Conservation (phyloP, 495 filamentous ascomycete species). For the Aspergillus cristatus region DNA sequence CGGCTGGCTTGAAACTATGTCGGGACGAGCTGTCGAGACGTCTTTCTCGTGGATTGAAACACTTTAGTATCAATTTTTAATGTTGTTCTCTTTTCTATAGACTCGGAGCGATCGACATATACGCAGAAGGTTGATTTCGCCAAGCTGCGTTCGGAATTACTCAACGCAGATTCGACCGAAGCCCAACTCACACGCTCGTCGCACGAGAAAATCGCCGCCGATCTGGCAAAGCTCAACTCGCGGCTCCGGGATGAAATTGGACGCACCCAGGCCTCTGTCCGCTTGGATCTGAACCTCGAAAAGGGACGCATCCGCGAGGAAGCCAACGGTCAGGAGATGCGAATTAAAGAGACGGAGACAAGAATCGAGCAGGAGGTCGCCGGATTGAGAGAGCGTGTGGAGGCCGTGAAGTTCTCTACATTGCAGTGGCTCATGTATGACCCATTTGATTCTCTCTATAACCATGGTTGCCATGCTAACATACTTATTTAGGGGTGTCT, state of each 20-base stretch:
- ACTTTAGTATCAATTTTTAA: neutral
- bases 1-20: too few species aligned
- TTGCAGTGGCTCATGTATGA: conserved; percentile 89
- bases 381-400: conserved; percentile 78
- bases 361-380: conserved; percentile 98
- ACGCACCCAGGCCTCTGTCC: conserved; percentile 82
- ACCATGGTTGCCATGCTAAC: conserved; percentile 16
- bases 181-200: conserved; percentile 76
- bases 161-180: conserved; percentile 85
- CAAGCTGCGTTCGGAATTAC: conserved; percentile 91
- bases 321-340: conserved; percentile 92
- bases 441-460: conserved; percentile 1
- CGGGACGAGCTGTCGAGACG: too few species aligned
- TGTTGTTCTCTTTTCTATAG: conserved; percentile 14
- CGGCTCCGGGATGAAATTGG: conserved; percentile 88
- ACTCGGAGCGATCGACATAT: conserved; percentile 65
- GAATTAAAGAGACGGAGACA: conserved; percentile 97
- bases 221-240: conserved; percentile 84
- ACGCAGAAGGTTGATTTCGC: conserved; percentile 99
- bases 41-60: neutral
- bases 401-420: conserved; percentile 95
- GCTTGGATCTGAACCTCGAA: conserved; percentile 89
- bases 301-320: conserved; percentile 97
- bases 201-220: conserved; percentile 88
- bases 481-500: conserved; percentile 62